These are phyloP conservation scores for Nicotiana obtusifolia DNA, from an alignment of 257 asterid genomes.

Conservation along the genomic window DNA sequence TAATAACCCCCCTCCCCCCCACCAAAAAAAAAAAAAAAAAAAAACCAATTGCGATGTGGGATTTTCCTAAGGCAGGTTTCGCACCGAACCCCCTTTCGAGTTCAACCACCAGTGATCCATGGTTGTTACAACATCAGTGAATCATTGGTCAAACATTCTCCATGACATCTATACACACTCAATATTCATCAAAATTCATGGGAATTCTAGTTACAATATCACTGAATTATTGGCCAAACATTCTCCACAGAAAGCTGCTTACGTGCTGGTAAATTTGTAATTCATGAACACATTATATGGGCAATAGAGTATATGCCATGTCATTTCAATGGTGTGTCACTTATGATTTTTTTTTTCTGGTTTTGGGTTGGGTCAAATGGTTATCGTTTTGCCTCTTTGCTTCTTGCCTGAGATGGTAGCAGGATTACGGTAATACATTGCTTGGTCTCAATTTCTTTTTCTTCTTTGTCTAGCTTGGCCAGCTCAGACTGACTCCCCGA, in stretches of 20 bases:
- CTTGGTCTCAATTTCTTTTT: conserved; percentile 3
- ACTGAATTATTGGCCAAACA: background rate
- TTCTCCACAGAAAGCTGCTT: background rate
- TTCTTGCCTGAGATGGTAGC: background rate
- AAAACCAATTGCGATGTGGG: too few relatives aligned
- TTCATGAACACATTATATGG: background rate
- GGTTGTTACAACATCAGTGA: too few relatives aligned
- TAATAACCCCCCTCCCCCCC: too few relatives aligned
- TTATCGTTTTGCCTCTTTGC: background rate
- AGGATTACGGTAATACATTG: background rate
- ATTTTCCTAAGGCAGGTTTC: too few relatives aligned
- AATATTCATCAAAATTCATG: too few relatives aligned
- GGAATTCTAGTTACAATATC: background rate
- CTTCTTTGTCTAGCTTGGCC: conserved; percentile 59
- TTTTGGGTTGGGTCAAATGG: background rate
- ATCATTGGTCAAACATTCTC: too few relatives aligned
- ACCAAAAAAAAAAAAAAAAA: too few relatives aligned
- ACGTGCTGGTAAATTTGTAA: background rate
- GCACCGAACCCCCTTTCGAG: too few relatives aligned
- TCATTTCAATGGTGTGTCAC: background rate
- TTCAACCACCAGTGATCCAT: too few relatives aligned
- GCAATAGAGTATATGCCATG: background rate
- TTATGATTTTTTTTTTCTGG: background rate
- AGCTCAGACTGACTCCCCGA: conserved; percentile 83
- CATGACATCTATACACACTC: too few relatives aligned